These are phyloP conservation scores for Xylaria longipes DNA, from an alignment of 495 filamentous ascomycete species.

Conservation along the genomic window DNA sequence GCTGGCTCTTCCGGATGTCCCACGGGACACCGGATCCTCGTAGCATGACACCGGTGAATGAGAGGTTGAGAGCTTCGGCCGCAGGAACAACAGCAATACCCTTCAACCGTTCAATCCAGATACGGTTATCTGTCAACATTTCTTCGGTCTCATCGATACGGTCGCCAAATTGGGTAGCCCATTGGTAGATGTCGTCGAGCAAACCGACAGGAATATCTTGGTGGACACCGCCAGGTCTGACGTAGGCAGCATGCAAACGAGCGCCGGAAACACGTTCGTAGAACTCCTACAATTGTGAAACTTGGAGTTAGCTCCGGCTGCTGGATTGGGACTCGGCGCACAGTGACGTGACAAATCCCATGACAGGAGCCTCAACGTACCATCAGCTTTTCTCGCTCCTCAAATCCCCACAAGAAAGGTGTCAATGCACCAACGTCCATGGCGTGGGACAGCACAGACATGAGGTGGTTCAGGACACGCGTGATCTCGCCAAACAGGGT, in stretches of 20 bases:
- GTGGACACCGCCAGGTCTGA: constrained; percentile 94
- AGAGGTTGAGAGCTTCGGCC: constrained; percentile 91
- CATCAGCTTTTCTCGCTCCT: constrained; percentile 99
- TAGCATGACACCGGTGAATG: constrained; percentile 97
- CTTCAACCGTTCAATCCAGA: constrained; percentile 93
- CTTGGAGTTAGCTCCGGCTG: constrained; percentile 11
- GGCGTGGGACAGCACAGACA: constrained; percentile 96
- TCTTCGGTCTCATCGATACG: constrained; percentile 99
- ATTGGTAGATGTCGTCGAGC: constrained; percentile 99
- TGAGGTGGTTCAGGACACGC: constrained; percentile 93
- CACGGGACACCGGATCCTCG: constrained; percentile 96
- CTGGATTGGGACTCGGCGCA: neutral
- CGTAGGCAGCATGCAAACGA: constrained; percentile 97
- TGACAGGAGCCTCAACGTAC: constrained; percentile 56
- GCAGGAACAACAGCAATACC: constrained; percentile 91
- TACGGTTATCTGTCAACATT: constrained; percentile 97
- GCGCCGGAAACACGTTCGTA: constrained; percentile 99
- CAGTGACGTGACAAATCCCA: neutral
- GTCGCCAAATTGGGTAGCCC: constrained; percentile 99
- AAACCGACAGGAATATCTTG: constrained; percentile 95
- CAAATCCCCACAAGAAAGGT: constrained; percentile 99
- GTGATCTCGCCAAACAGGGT: constrained; percentile 98
- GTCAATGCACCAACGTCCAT: constrained; percentile 99
- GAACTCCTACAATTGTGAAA: constrained; percentile 75
- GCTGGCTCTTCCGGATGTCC: constrained; percentile 94